A percentile compares a stretch with the other conserved stretches of the same genome.
These are phyloP conservation scores for Zygoascus sp. DNA, from an alignment of 1,139 yeast genomes.

Conservation along the genomic window DNA sequence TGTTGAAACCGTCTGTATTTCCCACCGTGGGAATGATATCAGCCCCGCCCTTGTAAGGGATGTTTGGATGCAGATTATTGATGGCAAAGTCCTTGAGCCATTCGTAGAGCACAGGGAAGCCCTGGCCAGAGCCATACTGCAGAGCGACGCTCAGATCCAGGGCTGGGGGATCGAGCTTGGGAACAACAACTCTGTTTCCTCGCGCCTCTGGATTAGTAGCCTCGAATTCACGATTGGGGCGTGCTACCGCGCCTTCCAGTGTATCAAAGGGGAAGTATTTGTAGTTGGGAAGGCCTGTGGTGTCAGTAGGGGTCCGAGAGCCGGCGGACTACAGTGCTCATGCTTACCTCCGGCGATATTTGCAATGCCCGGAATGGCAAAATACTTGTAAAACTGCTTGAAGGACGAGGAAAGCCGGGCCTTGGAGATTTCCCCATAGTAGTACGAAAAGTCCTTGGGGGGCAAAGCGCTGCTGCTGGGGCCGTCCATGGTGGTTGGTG, in stretches of 20 bases:
- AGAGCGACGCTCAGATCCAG: slow-evolving; percentile 63
- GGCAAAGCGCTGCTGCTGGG: slow-evolving; percentile 3
- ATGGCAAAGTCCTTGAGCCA: slow-evolving; percentile 68
- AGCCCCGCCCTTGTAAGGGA: slow-evolving; percentile 53
- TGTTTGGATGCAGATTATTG: slow-evolving; percentile 48
- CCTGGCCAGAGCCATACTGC: slow-evolving; percentile 80
- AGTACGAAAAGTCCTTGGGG: slow-evolving; percentile 54
- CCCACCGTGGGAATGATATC: slow-evolving; percentile 57
- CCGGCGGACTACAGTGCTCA: too few species aligned
- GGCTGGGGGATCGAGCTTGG: slow-evolving; percentile 14
- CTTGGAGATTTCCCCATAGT: slow-evolving; percentile 63
- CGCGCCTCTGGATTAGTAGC: slow-evolving; percentile 45
- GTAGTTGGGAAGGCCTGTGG: slow-evolving; percentile 64
- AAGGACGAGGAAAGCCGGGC: slow-evolving; percentile 66
- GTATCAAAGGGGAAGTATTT: slow-evolving; percentile 79
- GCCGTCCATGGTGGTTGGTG: not conserved
- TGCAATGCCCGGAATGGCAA: slow-evolving; percentile 61
- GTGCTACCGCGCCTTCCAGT: slow-evolving; percentile 46
- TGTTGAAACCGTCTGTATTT: slow-evolving; percentile 81
- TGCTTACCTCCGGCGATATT: slow-evolving; percentile 59
- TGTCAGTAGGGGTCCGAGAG: not conserved
- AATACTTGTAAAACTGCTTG: slow-evolving; percentile 72
- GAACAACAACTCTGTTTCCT: slow-evolving; percentile 15
- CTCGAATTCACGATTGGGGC: slow-evolving; percentile 50
- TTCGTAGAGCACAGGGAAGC: slow-evolving; percentile 60